Evolutionary conservation across 2,329 filamentous ascomycete species (phyloP), one percentile per base, ranked within the genome.

Genomic region (Cordyceps javanica): DNA sequence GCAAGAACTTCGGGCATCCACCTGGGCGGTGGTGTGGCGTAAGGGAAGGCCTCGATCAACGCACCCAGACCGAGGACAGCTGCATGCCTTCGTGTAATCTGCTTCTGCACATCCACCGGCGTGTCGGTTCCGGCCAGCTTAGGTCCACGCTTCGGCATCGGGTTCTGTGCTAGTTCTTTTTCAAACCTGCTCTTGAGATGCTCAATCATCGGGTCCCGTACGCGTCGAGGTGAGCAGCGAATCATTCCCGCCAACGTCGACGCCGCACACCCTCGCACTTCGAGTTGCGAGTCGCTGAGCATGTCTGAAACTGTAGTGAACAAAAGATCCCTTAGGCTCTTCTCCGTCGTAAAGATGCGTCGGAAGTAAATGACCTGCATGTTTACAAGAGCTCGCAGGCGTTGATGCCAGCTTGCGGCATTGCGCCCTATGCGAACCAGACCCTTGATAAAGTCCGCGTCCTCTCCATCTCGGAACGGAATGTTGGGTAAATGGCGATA

Each of bases 331-430:
- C 94, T 89, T 69, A 96, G 88, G 8, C 81, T 75, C 7, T 82
- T 77, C 32, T 85, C 82, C 63, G 95, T 89, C 28, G 97, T 77
- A 78, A 99, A 99, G 38, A 99, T 82, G 26, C 93, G 89, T 52
- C 94, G 88, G 83, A 97, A 99, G 77, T 97, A 99, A 65, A 99
- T 88, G 62, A 97, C 93, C 68, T 99, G 95, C 79, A 99, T 97
- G 74, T 97, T 97, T 74, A 99, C 92, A 64, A 99, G 83, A 44
- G 96, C 91, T 26, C 95, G 86, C 39, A 99, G 81, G 48, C 94
- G 89, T 74, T 99, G 94, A 72, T 99, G 94, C 94, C 94, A 99
- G 57, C 90, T 94, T 3, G 85, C 76, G 1, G 92, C 90, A 8
- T 83, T 88, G 66, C 87, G 89, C 48, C 94, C 94, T 50, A 99